Evolutionary conservation across 208 protist species (phyloP).

Genomic region (Leishmania tarentolae): DNA sequence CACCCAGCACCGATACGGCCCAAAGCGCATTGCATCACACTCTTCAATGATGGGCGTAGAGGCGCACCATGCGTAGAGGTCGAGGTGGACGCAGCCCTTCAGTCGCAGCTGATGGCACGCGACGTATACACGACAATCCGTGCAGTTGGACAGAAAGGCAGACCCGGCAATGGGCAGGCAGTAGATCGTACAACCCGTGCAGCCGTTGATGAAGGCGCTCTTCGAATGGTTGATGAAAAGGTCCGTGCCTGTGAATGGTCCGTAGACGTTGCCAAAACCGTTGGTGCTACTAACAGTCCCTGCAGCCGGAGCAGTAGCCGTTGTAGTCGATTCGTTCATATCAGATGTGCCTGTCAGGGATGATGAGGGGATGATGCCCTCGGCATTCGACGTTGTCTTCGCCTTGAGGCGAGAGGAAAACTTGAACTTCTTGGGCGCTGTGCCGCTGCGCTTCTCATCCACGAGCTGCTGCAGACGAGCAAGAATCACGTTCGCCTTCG

Average conservation of each 20-base stretch:
- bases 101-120: conserved; percentile 87
- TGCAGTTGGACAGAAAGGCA: conserved; percentile 75
- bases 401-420: conserved; percentile 46
- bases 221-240: conserved; percentile 53
- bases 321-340: not conserved
- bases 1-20: conserved; percentile 76
- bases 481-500: conserved; percentile 63
- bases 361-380: not conserved
- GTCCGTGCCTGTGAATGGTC: conserved; percentile 23
- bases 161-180: conserved; percentile 75
- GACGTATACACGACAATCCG: conserved; percentile 70
- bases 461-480: conserved; percentile 66
- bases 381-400: conserved; percentile 11
- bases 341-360: not conserved
- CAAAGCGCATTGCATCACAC: conserved; percentile 71
- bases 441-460: conserved; percentile 24
- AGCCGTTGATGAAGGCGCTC: conserved; percentile 62
- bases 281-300: not conserved
- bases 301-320: not conserved
- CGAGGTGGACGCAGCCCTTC: conserved; percentile 65
- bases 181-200: conserved; percentile 57
- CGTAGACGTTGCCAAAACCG: conserved; percentile 47
- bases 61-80: conserved; percentile 83
- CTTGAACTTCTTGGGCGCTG: conserved; percentile 49
- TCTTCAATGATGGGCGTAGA: conserved; percentile 86